Evolutionary conservation across 345 rosid species (phyloP).

Genomic region (Aquilaria malaccensis): DNA sequence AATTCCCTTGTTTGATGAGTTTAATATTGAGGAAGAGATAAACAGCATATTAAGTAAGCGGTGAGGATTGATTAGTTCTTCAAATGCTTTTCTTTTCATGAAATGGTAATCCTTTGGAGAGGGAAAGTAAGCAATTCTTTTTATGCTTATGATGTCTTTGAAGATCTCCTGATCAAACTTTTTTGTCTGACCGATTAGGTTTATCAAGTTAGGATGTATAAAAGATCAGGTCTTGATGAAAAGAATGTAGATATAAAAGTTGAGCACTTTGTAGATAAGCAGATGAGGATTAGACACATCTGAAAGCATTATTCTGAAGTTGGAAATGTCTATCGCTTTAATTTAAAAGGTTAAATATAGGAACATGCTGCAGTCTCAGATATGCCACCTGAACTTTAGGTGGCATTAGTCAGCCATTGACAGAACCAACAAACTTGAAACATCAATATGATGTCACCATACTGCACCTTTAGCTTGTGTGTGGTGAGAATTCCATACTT

Average conservation of each 20-base stretch:
- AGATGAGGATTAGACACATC: background rate
- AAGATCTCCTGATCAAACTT: background rate
- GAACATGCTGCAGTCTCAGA: too few relatives aligned
- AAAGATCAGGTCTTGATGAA: too few relatives aligned
- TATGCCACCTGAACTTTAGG: too few relatives aligned
- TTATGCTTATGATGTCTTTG: background rate
- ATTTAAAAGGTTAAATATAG: too few relatives aligned
- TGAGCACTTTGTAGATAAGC: background rate
- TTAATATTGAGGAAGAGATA: constrained; percentile 80
- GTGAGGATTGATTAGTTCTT: constrained; percentile 28
- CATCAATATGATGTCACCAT: too few relatives aligned
- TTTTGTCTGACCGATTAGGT: background rate
- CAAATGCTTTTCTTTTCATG: constrained; percentile 2
- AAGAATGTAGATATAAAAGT: constrained; percentile 2
- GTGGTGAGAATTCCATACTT: too few relatives aligned
- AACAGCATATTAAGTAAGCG: constrained; percentile 84
- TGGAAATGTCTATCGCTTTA: too few relatives aligned
- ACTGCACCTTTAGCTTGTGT: too few relatives aligned
- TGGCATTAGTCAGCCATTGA: too few relatives aligned
- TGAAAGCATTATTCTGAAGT: background rate
- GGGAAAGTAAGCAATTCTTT: background rate
- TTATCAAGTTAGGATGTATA: too few relatives aligned
- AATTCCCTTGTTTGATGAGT: constrained; percentile 82
- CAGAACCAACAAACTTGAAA: too few relatives aligned
- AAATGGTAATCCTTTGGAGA: background rate